Evolutionary conservation across 140 eudicot species (phyloP).

Genomic region (Artemisia princeps): DNA sequence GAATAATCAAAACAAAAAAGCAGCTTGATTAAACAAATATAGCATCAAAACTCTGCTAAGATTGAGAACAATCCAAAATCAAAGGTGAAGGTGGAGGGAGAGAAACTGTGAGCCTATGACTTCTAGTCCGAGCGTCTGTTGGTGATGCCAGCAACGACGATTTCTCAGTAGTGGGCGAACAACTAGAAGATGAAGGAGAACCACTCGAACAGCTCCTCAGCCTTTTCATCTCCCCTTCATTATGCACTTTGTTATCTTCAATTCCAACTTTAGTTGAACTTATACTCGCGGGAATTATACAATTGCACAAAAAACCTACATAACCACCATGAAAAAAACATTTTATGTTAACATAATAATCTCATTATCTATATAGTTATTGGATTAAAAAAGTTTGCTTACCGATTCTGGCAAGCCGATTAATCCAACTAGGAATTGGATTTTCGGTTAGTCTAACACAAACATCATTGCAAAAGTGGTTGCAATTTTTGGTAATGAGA

Average conservation of each 20-base stretch:
- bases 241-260: constrained; percentile 47
- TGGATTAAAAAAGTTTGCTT: not conserved
- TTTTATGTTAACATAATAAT: not conserved
- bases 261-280: constrained; percentile 56
- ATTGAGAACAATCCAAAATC: constrained; percentile 33
- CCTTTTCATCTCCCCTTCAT: constrained; percentile 49
- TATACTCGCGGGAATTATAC: constrained; percentile 59
- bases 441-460: constrained; percentile 62
- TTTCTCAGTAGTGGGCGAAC: constrained; percentile 33
- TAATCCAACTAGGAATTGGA: constrained; percentile 78
- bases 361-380: not conserved
- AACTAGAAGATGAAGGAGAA: constrained; percentile 29
- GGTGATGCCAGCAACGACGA: constrained; percentile 29
- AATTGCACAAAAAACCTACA: constrained; percentile 61
- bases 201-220: constrained; percentile 34
- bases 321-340: not conserved
- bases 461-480: constrained; percentile 82
- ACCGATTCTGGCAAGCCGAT: constrained; percentile 89
- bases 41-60: constrained; percentile 16
- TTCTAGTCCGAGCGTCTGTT: constrained; percentile 17
- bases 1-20: not conserved
- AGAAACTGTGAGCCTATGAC: constrained; percentile 25
- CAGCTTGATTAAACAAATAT: constrained; percentile 13
- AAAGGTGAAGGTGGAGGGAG: constrained; percentile 44
- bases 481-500: constrained; percentile 79